A percentile compares a stretch with the other conserved stretches of the same genome.
Evolutionary conservation across 2,329 filamentous ascomycete species (phyloP).

Genomic region (Fusarium setosum): DNA sequence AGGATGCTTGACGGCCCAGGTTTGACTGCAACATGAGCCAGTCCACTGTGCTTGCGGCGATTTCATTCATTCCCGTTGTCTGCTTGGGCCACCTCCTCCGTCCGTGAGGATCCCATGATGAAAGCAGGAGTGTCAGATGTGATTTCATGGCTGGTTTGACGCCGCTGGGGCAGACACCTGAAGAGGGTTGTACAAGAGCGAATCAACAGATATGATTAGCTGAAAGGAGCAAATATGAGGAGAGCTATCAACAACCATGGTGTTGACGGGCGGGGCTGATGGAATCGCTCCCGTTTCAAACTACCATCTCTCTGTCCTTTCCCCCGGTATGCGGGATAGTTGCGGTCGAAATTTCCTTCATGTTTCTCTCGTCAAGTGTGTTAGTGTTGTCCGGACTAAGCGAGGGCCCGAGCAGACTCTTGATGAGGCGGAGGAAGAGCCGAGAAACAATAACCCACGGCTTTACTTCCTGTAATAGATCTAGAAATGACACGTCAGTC

Average conservation of each 20-base stretch:
- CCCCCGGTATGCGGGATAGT: background rate
- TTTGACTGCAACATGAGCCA: constrained; percentile 28
- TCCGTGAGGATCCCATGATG: constrained; percentile 10
- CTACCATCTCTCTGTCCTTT: constrained; percentile 13
- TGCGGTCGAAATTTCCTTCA: constrained; percentile 1
- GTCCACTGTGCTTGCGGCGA: constrained; percentile 13
- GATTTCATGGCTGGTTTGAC: constrained; percentile 18
- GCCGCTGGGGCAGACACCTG: constrained; percentile 18
- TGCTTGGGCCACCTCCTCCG: constrained; percentile 12
- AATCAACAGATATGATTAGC: constrained; percentile 30
- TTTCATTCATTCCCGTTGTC: constrained; percentile 15
- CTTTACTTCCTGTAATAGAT: constrained; percentile 67
- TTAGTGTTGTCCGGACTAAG: constrained; percentile 4
- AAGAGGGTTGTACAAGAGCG: constrained; percentile 33
- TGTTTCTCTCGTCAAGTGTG: constrained; percentile 3
- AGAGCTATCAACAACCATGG: constrained; percentile 35
- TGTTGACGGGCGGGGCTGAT: constrained; percentile 23
- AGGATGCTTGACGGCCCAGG: constrained; percentile 22
- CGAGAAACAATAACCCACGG: background rate
- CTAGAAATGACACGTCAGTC: constrained; percentile 49
- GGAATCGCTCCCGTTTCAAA: constrained; percentile 21
- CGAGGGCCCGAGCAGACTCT: constrained; percentile 7
- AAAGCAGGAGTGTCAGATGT: constrained; percentile 13
- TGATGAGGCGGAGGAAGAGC: constrained; percentile 8
- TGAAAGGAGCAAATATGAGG: constrained; percentile 22